Evolutionary conservation across 805 yeast species (phyloP), one percentile per base, ranked within the genome.

Genomic region (Starmerella vitae): DNA sequence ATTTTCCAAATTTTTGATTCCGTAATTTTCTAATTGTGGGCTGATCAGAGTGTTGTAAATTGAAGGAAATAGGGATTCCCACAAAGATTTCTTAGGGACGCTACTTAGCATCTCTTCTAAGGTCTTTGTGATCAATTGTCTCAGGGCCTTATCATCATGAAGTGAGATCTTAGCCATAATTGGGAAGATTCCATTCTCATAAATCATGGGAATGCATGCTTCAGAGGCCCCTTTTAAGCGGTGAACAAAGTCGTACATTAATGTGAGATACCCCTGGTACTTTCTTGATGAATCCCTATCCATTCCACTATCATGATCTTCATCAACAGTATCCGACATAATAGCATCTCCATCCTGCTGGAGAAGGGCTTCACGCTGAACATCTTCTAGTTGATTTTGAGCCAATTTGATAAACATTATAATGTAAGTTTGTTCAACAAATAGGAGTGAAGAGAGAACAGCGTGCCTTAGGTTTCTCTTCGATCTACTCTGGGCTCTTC

Each of bases 401-500:
- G 84, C 80, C 18, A 85, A 61, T 12, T 61, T 51, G 30, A 88
- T 63, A 51, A 88, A 88, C 38, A 68, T 64, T 3, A 59, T 55
- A 19, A 85, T 67, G 48, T 72, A 68, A 5, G 62, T 41, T 7
- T 54, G 53, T 31, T 57, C 61, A 17, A 60, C 44, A 29, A 53
- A 56, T 36, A 57, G 61, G 22, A 63, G 46, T 3, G 65, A 55
- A 14, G 55, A 45, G 14, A 64, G 43, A 2, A 58, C 56, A 0
- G 64, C 55, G 29, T 56, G 68, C 46, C 83, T 79, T 47, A 80
- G 70, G 24, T 85, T 76, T 39, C 72, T 70, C 53, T 81, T 81
- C 21, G 76, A 70, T 43, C 83, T 84, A 55, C 77, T 69, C 58
- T 83, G 93, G 7, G 85, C 83, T 41, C 93, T 69, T 7, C 97